Base-by-base conservation (phyloP, 768 basidiomycete genomes). In the Punctularia strigosozonata region DNA sequence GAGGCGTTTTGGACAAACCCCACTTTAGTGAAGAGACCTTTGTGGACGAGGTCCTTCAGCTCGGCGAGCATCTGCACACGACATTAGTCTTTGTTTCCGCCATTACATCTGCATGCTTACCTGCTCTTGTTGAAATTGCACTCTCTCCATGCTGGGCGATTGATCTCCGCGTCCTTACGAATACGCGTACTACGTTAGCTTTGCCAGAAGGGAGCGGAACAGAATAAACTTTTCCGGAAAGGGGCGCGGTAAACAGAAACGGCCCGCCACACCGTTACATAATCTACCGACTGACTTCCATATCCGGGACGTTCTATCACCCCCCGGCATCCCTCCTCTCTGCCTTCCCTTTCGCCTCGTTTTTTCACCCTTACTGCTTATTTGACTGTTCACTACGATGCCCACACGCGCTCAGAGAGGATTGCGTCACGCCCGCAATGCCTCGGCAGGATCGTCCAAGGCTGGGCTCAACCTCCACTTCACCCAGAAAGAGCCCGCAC, bases 51-150 rank as follows among this genome's bases (percentile, higher is more conserved):
- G 60, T 92, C 89, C 60, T 88, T 91, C 55, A 94, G 81, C 78
- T 95, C 91, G 34, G 80, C 75, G 75, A 94, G 85, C 78, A 91
- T 92, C 75, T 84, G 54, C 31, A 49, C 41, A 26, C 20, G n/a
- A 4, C 39, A 26, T 46, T 21, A 36, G 33, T 12, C 24, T 14
- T 28, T 14, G 31, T 8, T 13, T 12, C 25, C 39, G 18, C 38
- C 1, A n/a, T 1, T 39, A 26, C 13, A 25, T 25, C 15, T 5
- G 5, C 34, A 38, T 20, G 40, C 64, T 37, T 40, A 72, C 80
- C 77, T 86, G 81, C 77, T 94, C 90, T 59, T 92, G 85, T 60
- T 92, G 79, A 50, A 82, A 92, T 43, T 94, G 84, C 0, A 94
- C 90, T 47, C 87, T 74, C 70, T 97, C 91, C 91, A 97, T 92